Evolutionary conservation across 192 early-diverging fungal species (phyloP), one percentile per base, ranked within the genome.

Genomic region (Coemansia sp.): DNA sequence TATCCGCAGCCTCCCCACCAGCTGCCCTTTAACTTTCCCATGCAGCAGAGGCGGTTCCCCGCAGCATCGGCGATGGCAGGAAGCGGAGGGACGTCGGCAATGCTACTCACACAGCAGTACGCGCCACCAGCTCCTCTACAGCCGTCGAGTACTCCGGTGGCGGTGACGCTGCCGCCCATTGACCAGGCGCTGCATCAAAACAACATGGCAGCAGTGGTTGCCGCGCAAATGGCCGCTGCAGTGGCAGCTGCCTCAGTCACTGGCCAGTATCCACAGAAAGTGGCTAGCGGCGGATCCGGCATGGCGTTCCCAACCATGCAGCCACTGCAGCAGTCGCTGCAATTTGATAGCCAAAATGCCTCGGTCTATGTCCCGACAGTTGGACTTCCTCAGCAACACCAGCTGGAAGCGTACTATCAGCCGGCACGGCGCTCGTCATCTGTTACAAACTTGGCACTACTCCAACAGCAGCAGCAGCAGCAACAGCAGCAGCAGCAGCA

Each of bases 91-190:
- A 37, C 33, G 39, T 29, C 64, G 15, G 42, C 39, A 34, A 68
- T 77, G 74, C 57, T 77, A 21, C 57, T 77, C 22, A 70, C 74
- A 0, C 74, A 77, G 64, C 57, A 81, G 56, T 65, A 67, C 32
- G 50, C 67, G 3, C 59, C 76, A 4, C 73, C 56, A 46, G 43
- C 21, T 24, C 43, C 43, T 1, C 59, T 57, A 36, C 67, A 70
- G 26, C 35, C n/a, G 10, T 36, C 43, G 42, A 18, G 36, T 18
- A 40, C 39, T n/a, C n/a, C n/a, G n/a, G n/a, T n/a, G 57, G 57
- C 64, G n/a, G 55, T 52, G 22, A 22, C 62, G 22, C 72, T 82
- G 60, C 72, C 67, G 33, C 60, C 59, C 3, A 56, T 67, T 17
- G 64, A 59, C 33, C 73, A 78, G 33, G 41, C 68, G 8, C 22